phyloP scores from a whole-genome alignment of 2,329 filamentous ascomycete genomes.

The Alternaria dauci region DNA sequence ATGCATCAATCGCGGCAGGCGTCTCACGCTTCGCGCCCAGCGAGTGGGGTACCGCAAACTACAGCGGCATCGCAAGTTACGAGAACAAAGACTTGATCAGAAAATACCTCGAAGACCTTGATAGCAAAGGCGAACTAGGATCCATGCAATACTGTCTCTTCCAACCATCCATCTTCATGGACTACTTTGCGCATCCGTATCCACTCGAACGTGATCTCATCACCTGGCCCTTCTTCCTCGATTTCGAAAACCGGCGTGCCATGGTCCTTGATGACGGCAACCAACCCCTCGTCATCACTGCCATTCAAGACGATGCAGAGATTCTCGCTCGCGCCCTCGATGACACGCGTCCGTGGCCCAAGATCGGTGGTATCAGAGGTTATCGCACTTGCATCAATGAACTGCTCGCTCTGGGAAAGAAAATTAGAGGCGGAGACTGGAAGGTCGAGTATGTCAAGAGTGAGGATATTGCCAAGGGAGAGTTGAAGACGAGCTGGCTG shows the following conservation, averaged over 20 bases:
- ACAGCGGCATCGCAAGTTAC: slow-evolving; percentile 58
- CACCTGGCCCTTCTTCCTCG: slow-evolving; percentile 48
- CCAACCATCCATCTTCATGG: slow-evolving; percentile 63
- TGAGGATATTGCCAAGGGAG: slow-evolving; percentile 59
- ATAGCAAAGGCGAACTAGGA: slow-evolving; percentile 57
- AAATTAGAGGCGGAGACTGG: slow-evolving; percentile 44
- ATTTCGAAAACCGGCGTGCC: slow-evolving; percentile 37
- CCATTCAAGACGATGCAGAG: slow-evolving; percentile 34
- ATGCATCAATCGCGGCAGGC: slow-evolving; percentile 41
- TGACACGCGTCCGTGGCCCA: slow-evolving; percentile 37
- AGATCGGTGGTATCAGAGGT: slow-evolving; percentile 38
- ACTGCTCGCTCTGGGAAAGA: slow-evolving; percentile 39
- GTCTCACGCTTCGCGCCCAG: slow-evolving; percentile 43
- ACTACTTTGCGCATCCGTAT: slow-evolving; percentile 64
- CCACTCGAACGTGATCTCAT: slow-evolving; percentile 57
- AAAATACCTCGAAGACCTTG: slow-evolving; percentile 60
- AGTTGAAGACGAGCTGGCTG: slow-evolving; percentile 53
- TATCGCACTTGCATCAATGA: slow-evolving; percentile 36
- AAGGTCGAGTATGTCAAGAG: slow-evolving; percentile 56
- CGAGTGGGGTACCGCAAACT: slow-evolving; percentile 43
- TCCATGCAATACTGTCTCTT: slow-evolving; percentile 66
- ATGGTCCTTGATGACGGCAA: slow-evolving; percentile 42
- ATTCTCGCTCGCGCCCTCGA: slow-evolving; percentile 39
- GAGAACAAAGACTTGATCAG: slow-evolving; percentile 60
- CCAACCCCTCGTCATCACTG: slow-evolving; percentile 38